phyloP scores from a whole-genome alignment of 2,329 filamentous ascomycete genomes.

The Penicillium vulpinum region DNA sequence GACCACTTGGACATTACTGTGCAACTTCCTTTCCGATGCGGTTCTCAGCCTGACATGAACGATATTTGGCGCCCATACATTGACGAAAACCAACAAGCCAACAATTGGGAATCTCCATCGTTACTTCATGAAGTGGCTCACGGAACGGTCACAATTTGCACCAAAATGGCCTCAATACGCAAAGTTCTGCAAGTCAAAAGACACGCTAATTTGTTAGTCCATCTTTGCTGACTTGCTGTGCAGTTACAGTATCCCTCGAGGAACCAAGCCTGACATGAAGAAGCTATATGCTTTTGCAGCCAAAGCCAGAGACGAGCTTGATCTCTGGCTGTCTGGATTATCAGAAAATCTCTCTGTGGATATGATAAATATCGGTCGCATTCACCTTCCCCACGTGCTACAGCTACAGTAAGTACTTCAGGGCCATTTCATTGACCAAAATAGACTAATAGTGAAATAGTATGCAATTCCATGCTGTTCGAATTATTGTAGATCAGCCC shows the following conservation, averaged over 20 bases:
- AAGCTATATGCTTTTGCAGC: not conserved
- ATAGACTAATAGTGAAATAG: not conserved
- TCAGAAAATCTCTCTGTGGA: not conserved
- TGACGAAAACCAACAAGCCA: not conserved
- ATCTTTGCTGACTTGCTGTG: not conserved
- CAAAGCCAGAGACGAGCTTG: not conserved
- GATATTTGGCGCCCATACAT: not conserved
- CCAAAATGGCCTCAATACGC: not conserved
- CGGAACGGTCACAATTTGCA: not conserved
- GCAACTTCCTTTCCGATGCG: not conserved
- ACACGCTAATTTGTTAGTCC: not conserved
- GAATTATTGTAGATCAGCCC: not conserved
- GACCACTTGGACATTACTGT: not conserved
- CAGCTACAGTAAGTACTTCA: not conserved
- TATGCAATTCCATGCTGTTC: not conserved
- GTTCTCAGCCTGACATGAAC: not conserved
- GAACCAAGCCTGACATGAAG: not conserved
- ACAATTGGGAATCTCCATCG: not conserved
- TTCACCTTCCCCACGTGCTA: not conserved
- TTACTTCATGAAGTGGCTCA: not conserved
- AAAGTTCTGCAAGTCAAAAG: not conserved
- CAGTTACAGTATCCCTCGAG: not conserved
- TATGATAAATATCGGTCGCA: not conserved
- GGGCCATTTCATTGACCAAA: not conserved
- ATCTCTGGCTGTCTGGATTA: not conserved